phyloP scores from a whole-genome alignment of 2,329 filamentous ascomycete genomes.

The Didymella arachidicola region DNA sequence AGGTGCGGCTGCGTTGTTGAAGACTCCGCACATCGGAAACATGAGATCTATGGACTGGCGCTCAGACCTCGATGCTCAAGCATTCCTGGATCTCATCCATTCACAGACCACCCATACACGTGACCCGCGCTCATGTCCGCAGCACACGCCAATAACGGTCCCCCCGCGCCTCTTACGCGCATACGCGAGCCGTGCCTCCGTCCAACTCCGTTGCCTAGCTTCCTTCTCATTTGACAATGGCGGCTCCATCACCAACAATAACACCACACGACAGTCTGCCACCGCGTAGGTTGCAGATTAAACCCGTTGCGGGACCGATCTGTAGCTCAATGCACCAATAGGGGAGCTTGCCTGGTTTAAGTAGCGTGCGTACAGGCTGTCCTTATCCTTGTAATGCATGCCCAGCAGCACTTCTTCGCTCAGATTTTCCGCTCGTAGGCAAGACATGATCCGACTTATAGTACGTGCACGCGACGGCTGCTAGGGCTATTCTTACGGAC shows the following conservation, averaged over 20 bases:
- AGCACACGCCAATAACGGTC: slow-evolving; percentile 4
- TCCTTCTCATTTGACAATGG: slow-evolving; percentile 1
- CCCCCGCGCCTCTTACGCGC: neutral
- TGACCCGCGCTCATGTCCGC: slow-evolving; percentile 8
- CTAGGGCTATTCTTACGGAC: neutral
- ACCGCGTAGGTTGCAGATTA: neutral
- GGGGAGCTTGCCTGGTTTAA: slow-evolving; percentile 6
- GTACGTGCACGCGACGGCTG: neutral
- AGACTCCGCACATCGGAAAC: neutral
- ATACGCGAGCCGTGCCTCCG: slow-evolving; percentile 1
- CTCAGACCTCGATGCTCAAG: slow-evolving; percentile 1
- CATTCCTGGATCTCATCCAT: neutral
- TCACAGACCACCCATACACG: neutral
- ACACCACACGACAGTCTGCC: neutral
- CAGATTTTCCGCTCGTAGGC: neutral
- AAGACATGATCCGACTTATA: neutral
- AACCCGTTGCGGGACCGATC: neutral
- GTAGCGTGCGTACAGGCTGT: neutral
- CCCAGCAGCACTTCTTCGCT: neutral
- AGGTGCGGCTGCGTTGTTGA: neutral
- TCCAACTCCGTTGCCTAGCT: neutral
- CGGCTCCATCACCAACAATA: neutral
- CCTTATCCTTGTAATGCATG: neutral
- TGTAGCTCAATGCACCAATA: neutral
- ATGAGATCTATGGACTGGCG: neutral